Evolutionary conservation across 495 filamentous ascomycete species (phyloP), one percentile per base, ranked within the genome.

Genomic region (Hypoxylon fragiforme): DNA sequence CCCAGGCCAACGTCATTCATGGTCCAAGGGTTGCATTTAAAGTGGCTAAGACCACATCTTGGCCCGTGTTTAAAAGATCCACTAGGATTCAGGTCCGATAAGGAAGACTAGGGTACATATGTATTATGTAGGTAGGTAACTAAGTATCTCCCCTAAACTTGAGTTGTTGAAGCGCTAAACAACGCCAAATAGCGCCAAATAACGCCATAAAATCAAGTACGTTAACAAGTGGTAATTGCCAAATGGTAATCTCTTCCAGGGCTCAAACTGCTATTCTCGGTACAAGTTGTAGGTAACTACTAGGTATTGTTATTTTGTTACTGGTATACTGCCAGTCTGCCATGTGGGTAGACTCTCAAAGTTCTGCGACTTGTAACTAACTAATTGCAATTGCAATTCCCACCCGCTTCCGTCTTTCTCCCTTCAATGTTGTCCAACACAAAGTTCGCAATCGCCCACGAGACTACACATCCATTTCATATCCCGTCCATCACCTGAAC

Each of bases 201-300:
- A n/a, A n/a, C n/a, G n/a, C n/a, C n/a, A n/a, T 34, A 14, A 50
- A 50, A 38, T 14, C 34, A 22, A 21, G 38, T 39, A 31, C 47
- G 22, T 14, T 42, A 18, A n/a, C n/a, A n/a, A 50, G 31, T 24
- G 7, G n/a, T 41, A 46, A 62, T 62, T 53, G 52, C 47, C 58
- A 62, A 62, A 62, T 62, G 52, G 58, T 32, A 62, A 62, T 62
- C 45, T 43, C 43, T 60, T 28, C 24, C 24, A 28, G 9, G 24
- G n/a, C n/a, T n/a, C n/a, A n/a, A n/a, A n/a, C n/a, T n/a, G n/a
- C n/a, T n/a, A n/a, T n/a, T n/a, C n/a, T n/a, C n/a, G n/a, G 4
- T 34, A 3, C 31, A 30, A 30, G 26, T 30, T 30, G 11, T 11
- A 30, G 5, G 26, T 30, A 54, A n/a, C n/a, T n/a, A n/a, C n/a